Percentiles rank a stretch among this genome's conserved stretches.
phyloP scores from a whole-genome alignment of 306 rosid genomes.

The Citrullus mucosospermus region DNA sequence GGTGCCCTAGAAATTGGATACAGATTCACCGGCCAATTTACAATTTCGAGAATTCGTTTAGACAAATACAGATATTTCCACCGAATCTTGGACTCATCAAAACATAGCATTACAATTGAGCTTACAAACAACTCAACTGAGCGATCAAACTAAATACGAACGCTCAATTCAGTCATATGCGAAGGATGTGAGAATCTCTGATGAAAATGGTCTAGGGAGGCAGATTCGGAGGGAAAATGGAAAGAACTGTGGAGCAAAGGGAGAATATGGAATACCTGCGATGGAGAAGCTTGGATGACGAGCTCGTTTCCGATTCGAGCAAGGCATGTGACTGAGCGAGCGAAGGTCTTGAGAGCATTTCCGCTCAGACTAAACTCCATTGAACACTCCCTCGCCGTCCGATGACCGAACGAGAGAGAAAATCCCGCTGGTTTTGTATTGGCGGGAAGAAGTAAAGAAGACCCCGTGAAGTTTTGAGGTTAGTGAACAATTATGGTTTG shows the following conservation, averaged over 20 bases:
- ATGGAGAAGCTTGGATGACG: slow-evolving; percentile 66
- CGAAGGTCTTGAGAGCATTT: slow-evolving; percentile 62
- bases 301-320: slow-evolving; percentile 87
- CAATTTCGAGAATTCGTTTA: no score
- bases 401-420: background rate
- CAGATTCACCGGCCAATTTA: background rate
- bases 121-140: background rate
- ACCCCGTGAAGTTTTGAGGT: background rate
- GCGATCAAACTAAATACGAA: background rate
- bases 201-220: background rate
- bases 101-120: background rate
- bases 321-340: slow-evolving; percentile 85
- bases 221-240: background rate
- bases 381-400: background rate
- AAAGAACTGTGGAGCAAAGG: background rate
- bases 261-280: slow-evolving; percentile 36
- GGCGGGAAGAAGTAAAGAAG: background rate
- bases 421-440: background rate
- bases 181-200: background rate
- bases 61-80: background rate
- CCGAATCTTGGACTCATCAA: background rate
- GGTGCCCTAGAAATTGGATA: background rate
- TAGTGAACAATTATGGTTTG: background rate
- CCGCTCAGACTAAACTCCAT: slow-evolving; percentile 72
- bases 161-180: background rate